Conservation (phyloP, 208 protist genomes). For the Trypanosoma scelopori region DNA sequence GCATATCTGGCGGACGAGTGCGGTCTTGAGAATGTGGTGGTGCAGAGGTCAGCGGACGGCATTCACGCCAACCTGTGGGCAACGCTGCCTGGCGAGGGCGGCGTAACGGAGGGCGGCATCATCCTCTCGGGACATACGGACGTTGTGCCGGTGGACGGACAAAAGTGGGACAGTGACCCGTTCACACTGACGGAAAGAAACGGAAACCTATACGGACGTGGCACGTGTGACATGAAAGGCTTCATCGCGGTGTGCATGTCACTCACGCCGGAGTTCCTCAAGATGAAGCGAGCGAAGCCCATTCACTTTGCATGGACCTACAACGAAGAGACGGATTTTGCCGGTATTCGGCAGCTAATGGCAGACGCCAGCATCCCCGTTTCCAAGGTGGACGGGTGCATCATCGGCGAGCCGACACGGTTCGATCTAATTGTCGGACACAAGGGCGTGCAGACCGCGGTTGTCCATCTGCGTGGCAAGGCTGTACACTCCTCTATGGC, state of each 20-base stretch:
- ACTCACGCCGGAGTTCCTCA: constrained; percentile 39
- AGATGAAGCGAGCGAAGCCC: constrained; percentile 40
- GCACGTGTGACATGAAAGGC: constrained; percentile 64
- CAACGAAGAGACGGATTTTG: constrained; percentile 49
- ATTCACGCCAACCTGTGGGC: constrained; percentile 58
- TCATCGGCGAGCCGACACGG: constrained; percentile 59
- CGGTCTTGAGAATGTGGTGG: constrained; percentile 31
- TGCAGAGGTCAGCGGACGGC: constrained; percentile 33
- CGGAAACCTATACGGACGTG: constrained; percentile 51
- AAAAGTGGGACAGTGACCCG: constrained; percentile 52
- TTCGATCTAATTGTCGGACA: constrained; percentile 49
- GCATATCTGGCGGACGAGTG: constrained; percentile 32
- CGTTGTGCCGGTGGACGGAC: constrained; percentile 58
- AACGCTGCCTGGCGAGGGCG: constrained; percentile 34
- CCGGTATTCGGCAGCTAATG: constrained; percentile 39
- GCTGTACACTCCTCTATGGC: constrained; percentile 39
- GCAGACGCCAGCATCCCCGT: constrained; percentile 28
- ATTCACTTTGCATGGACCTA: constrained; percentile 55
- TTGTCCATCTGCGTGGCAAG: constrained; percentile 32
- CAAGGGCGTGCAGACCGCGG: constrained; percentile 41
- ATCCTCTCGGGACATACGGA: constrained; percentile 56
- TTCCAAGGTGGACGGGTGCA: constrained; percentile 46
- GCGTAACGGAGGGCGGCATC: constrained; percentile 39
- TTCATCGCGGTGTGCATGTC: constrained; percentile 60
- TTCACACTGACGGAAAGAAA: constrained; percentile 37